Evolutionary conservation across 2,329 filamentous ascomycete genomes (phyloP).

Genomic region (Pseudopyrenochaeta lycopersici): DNA sequence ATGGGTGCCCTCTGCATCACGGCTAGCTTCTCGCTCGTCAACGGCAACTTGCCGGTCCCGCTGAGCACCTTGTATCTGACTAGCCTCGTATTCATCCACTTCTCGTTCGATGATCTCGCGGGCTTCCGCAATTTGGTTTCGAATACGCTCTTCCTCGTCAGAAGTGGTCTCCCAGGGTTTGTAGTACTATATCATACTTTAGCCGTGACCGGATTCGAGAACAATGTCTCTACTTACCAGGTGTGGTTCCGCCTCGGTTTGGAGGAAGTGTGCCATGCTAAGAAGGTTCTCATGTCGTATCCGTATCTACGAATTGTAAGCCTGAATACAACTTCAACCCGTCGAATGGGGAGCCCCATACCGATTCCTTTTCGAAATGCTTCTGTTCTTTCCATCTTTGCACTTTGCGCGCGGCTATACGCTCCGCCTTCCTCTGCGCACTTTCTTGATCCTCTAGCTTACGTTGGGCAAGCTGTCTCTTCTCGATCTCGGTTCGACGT

Average conservation of each 20-base stretch:
- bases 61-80: slow-evolving; percentile 40
- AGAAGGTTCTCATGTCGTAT: slow-evolving; percentile 77
- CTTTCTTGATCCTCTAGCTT: slow-evolving; percentile 77
- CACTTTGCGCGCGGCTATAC: slow-evolving; percentile 68
- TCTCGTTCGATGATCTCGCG: slow-evolving; percentile 73
- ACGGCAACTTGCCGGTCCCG: slow-evolving; percentile 24
- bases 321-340: background rate
- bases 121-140: slow-evolving; percentile 72
- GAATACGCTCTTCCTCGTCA: slow-evolving; percentile 75
- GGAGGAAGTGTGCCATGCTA: slow-evolving; percentile 75
- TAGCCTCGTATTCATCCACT: slow-evolving; percentile 66
- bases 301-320: slow-evolving; percentile 68
- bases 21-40: slow-evolving; percentile 12
- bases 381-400: slow-evolving; percentile 75
- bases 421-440: slow-evolving; percentile 71
- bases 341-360: slow-evolving; percentile 56
- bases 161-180: slow-evolving; percentile 79
- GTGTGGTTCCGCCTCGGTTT: slow-evolving; percentile 74
- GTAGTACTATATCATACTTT: slow-evolving; percentile 71
- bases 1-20: slow-evolving; percentile 23
- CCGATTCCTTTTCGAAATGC: slow-evolving; percentile 77
- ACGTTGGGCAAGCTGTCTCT: slow-evolving; percentile 78
- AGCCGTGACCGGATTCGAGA: slow-evolving; percentile 3
- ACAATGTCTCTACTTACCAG: slow-evolving; percentile 67
- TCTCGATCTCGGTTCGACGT: slow-evolving; percentile 81